phyloP scores from a whole-genome alignment of 371 early-diverging fungal genomes.

The Rhizopus delemar region DNA sequence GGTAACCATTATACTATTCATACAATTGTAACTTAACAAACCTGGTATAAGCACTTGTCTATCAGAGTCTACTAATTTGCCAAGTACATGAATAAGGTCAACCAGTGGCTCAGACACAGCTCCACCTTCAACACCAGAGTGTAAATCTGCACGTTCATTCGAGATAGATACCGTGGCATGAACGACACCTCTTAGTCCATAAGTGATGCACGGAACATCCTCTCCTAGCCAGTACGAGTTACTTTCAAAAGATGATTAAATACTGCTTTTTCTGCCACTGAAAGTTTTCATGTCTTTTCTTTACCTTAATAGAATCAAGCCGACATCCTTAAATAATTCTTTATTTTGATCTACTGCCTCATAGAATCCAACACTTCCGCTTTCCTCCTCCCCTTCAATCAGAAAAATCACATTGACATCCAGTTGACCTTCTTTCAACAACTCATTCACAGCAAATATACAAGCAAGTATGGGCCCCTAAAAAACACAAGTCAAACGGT shows the following conservation, averaged over 20 bases:
- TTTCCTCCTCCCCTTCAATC: conserved; percentile 87
- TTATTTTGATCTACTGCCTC: conserved; percentile 63
- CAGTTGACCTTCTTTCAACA: conserved; percentile 61
- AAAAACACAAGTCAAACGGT: neutral
- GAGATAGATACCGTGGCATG: conserved; percentile 57
- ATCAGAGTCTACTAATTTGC: conserved; percentile 59
- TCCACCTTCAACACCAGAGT: conserved; percentile 88
- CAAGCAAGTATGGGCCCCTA: conserved; percentile 76
- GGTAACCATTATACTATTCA: neutral
- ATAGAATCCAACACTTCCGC: conserved; percentile 71
- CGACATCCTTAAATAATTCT: conserved; percentile 64
- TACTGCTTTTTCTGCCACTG: neutral
- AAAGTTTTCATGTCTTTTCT: too few species aligned
- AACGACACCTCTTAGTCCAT: conserved; percentile 76
- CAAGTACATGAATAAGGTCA: conserved; percentile 70
- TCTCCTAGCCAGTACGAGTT: conserved; percentile 76
- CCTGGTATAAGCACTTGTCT: conserved; percentile 74
- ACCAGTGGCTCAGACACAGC: conserved; percentile 78
- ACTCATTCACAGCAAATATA: conserved; percentile 76
- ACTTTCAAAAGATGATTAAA: conserved; percentile 15
- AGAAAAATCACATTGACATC: conserved; percentile 76
- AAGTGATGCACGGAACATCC: conserved; percentile 68
- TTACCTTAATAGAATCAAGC: conserved; percentile 72
- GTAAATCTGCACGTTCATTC: conserved; percentile 67
- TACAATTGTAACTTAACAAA: conserved; percentile 15